Evolutionary conservation across 345 rosid genomes (phyloP), one percentile per base, ranked within the genome.

Genomic region (Hirschfeldia incana): DNA sequence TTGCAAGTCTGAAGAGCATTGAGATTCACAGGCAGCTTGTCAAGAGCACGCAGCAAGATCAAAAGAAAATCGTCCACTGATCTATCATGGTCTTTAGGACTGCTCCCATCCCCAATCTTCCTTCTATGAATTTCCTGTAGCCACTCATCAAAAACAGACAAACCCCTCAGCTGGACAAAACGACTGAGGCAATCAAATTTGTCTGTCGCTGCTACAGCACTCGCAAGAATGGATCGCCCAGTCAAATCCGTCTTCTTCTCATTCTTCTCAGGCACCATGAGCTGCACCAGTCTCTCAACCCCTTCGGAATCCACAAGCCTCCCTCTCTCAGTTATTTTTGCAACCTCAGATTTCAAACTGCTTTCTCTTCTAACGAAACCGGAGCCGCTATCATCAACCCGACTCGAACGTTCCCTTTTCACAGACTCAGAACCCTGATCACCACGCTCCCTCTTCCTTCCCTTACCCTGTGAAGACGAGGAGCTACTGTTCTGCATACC

Each of bases 121-220:
- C 98, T 97, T 81, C 86, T 92, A 66, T 92, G 98, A 68, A 92
- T 85, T 83, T 94, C 98, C 83, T 94, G 98, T 13, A 94, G 92
- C 98, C 98, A 94, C 63, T 90, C 98, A 84, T 94, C 98, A 80
- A 92, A 87, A 2, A 91, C 91, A 59, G 91, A 87, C 77, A 92
- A 83, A 39, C 98, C 98, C 86, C 77, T 89, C 5, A 86, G 91
- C 87, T 89, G 97, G 61, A 94, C 94, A 80, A 94, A 94, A 60
- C 76, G 80, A 76, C 76, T 79, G 49, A 94, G 97, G 78, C 97
- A 94, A 57, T 92, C 98, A 73, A 83, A 59, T 84, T 87, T 91
- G 32, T 94, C 96, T 21, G 98, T 92, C 9, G 87, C 89, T 8
- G 95, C 94, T 67, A 94, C 82, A 16, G 90, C 95, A 69, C 90